Conservation (phyloP, 2,329 filamentous ascomycete genomes). For the Aspergillus fumigatiaffinis region DNA sequence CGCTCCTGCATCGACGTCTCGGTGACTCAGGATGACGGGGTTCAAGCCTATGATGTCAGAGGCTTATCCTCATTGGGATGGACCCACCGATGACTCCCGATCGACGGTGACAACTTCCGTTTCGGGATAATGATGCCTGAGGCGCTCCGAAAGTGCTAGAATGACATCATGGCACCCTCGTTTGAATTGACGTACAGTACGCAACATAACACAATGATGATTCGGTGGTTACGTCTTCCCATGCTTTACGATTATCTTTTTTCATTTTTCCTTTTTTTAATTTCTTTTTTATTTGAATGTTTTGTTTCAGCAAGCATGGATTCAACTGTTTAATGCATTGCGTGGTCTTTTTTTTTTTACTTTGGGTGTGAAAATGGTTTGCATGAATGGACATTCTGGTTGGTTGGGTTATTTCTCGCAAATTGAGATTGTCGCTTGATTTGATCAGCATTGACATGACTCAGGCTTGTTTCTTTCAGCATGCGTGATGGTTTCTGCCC, state of each 20-base stretch:
- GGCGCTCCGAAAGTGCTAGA: constrained; percentile 6
- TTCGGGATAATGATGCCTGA: constrained; percentile 4
- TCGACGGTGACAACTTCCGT: constrained; percentile 15
- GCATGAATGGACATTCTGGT: constrained; percentile 14
- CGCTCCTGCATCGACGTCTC: neutral
- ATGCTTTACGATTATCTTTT: neutral
- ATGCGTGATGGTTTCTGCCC: neutral
- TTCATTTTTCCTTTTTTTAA: neutral
- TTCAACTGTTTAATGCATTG: constrained; percentile 5
- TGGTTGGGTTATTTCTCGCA: constrained; percentile 2
- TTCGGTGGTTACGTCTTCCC: neutral
- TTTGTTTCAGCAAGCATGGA: constrained; percentile 11
- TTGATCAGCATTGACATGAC: neutral
- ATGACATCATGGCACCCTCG: constrained; percentile 19
- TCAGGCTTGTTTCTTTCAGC: neutral
- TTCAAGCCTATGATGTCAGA: constrained; percentile 22
- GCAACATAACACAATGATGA: neutral
- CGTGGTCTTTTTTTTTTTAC: constrained; percentile 6
- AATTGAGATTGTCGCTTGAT: neutral
- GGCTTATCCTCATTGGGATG: constrained; percentile 9
- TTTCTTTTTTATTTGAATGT: neutral
- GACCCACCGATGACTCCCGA: constrained; percentile 14
- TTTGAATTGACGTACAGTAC: constrained; percentile 8
- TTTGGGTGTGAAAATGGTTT: constrained; percentile 1
- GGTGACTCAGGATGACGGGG: constrained; percentile 13